Base-by-base conservation (phyloP, 106 monocot species). In the Platanthera zijinensis region DNA sequence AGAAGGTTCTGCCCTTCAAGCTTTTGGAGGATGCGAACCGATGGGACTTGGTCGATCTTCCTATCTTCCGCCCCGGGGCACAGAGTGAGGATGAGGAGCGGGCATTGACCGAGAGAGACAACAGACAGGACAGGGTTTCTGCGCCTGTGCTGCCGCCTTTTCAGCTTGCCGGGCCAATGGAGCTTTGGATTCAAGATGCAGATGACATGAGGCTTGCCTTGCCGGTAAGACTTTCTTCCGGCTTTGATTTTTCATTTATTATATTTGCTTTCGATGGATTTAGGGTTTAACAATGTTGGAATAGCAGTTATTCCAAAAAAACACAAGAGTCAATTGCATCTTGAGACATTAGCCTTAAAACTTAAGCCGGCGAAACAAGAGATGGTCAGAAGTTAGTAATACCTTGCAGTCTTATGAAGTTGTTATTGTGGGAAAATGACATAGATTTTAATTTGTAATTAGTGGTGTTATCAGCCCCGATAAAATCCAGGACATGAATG, bases 161-260 rank as follows among this genome's bases (percentile, higher is more conserved):
- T 72, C 87, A 97, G 86, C 84, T 97, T 9, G 87, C 94, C 0
- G 94, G 97, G 9, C 97, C 91, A 4, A 86, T 94, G 91, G 97
- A 96, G 84, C 90, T 96, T 47, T 93, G 97, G 93, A 97, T 97
- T 56, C 93, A 97, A 69, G 91, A 96, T 78, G 90, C 90, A 69
- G 94, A 94, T 78, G 97, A 94, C 76, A 73, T 97, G 85, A 85
- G 91, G 75, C 83, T 97, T 4, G 87, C 97, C 1, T 88, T 97
- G 82, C 97, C 97, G 80, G 97, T 97, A 63, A 88, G 85, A 22
- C 9, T 72, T 75, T 59, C 25, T 8, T 73, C 9, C 17, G 11
- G n/a, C 4, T 73, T n/a, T 64, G 39, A 3, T 57, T 32, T 59
- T 48, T 5, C 11, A 5, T 30, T 32, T 10, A 66, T 32, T 11